phyloP scores from a whole-genome alignment of 1,284 basidiomycete species.

The Trichosporon sp. region DNA sequence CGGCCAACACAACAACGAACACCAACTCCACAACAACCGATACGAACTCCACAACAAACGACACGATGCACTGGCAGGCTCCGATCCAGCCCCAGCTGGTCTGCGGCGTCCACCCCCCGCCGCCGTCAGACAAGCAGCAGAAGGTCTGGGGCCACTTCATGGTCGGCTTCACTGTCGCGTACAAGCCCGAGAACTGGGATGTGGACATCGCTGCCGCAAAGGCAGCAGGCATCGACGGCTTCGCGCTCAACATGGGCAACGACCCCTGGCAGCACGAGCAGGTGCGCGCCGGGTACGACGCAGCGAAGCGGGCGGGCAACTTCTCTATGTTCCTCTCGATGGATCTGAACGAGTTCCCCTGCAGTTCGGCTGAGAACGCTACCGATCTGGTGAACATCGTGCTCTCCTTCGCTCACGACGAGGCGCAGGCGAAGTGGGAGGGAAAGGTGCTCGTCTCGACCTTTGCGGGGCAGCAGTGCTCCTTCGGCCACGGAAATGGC shows the following conservation, averaged over 20 bases:
- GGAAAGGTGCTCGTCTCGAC: conserved; percentile 63
- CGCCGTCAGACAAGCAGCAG: conserved; percentile 23
- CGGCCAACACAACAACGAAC: no score
- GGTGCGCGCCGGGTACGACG: conserved; percentile 60
- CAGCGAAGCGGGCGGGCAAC: conserved; percentile 36
- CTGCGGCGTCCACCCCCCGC: conserved; percentile 3
- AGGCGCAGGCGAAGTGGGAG: conserved; percentile 59
- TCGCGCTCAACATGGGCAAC: conserved; percentile 60
- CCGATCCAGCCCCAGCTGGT: background rate
- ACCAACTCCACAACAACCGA: background rate
- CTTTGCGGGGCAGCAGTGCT: conserved; percentile 67
- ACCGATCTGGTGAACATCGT: conserved; percentile 58
- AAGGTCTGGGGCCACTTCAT: conserved; percentile 48
- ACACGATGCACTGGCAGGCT: no score
- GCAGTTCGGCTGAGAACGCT: conserved; percentile 54
- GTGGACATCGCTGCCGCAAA: conserved; percentile 44
- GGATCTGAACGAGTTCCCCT: conserved; percentile 50
- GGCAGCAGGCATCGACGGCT: conserved; percentile 54
- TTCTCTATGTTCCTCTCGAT: conserved; percentile 67
- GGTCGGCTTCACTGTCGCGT: conserved; percentile 46
- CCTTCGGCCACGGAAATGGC: conserved; percentile 57
- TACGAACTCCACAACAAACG: background rate
- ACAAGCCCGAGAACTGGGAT: conserved; percentile 38
- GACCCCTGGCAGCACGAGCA: conserved; percentile 62
- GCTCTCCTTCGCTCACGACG: conserved; percentile 55